Conservation (phyloP, 805 yeast genomes). For the Suhomyces xylopsoci region DNA sequence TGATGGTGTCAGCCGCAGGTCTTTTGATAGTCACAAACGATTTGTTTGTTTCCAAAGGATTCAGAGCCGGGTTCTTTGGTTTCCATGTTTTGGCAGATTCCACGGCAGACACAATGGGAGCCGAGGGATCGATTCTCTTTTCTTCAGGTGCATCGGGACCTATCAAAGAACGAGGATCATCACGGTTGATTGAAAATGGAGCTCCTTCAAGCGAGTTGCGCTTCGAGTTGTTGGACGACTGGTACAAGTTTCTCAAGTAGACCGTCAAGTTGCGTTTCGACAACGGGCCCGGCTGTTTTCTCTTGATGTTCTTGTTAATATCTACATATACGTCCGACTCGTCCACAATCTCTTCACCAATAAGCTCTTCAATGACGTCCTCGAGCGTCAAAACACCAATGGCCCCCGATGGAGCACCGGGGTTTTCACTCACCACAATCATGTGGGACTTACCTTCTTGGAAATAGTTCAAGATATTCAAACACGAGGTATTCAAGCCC, state of each 20-base stretch:
- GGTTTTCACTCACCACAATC: slow-evolving; percentile 85
- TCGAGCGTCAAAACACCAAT: slow-evolving; percentile 89
- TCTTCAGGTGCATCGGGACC: neutral
- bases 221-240: slow-evolving; percentile 34
- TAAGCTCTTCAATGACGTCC: slow-evolving; percentile 96
- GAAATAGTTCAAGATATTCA: slow-evolving; percentile 90
- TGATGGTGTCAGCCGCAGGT: slow-evolving; percentile 31
- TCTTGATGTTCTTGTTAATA: slow-evolving; percentile 80
- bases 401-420: slow-evolving; percentile 83
- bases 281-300: slow-evolving; percentile 73
- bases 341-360: slow-evolving; percentile 96
- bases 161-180: neutral
- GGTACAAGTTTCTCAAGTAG: slow-evolving; percentile 62
- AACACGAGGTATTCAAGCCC: slow-evolving; percentile 83
- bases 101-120: slow-evolving; percentile 3
- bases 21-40: slow-evolving; percentile 67
- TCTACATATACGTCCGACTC: slow-evolving; percentile 93
- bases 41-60: slow-evolving; percentile 65
- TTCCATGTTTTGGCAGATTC: slow-evolving; percentile 34
- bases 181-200: slow-evolving; percentile 2
- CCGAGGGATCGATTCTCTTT: neutral
- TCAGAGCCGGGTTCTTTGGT: slow-evolving; percentile 65
- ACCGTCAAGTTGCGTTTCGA: slow-evolving; percentile 66
- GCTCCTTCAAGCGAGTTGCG: slow-evolving; percentile 39
- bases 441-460: slow-evolving; percentile 98